phyloP scores from a whole-genome alignment of 2,329 filamentous ascomycete genomes.

The Chaetomium olivaceum region DNA sequence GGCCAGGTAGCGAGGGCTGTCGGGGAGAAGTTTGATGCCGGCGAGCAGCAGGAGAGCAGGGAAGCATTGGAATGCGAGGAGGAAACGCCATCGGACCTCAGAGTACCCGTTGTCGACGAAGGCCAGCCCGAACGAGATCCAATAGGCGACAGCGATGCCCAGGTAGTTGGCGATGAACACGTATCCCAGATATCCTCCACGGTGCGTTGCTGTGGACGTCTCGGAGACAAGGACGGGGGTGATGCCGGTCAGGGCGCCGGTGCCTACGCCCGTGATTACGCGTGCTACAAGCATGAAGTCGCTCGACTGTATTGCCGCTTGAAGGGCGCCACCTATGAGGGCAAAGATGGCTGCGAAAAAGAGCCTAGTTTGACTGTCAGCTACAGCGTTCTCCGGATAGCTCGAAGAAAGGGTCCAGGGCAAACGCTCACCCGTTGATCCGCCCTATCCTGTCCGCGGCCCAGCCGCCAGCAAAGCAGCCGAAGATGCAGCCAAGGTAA shows the following conservation, averaged over 20 bases:
- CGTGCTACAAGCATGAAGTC: slow-evolving; percentile 52
- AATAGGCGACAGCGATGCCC: slow-evolving; percentile 48
- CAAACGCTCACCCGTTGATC: slow-evolving; percentile 40
- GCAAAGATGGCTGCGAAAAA: slow-evolving; percentile 50
- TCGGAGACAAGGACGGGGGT: slow-evolving; percentile 52
- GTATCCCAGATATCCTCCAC: slow-evolving; percentile 49
- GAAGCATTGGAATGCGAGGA: slow-evolving; percentile 44
- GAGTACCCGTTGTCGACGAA: slow-evolving; percentile 34
- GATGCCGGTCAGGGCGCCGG: slow-evolving; percentile 52
- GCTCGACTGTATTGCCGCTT: slow-evolving; percentile 46
- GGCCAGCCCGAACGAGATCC: slow-evolving; percentile 42
- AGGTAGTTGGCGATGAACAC: slow-evolving; percentile 56
- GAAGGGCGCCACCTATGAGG: slow-evolving; percentile 51
- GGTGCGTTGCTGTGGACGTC: slow-evolving; percentile 47
- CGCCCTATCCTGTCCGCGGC: slow-evolving; percentile 56
- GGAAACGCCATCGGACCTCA: slow-evolving; percentile 41
- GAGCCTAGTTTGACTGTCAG: slow-evolving; percentile 38
- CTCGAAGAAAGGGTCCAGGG: not conserved
- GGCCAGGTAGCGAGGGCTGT: slow-evolving; percentile 44
- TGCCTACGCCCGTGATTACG: slow-evolving; percentile 54
- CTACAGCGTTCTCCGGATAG: too few species aligned
- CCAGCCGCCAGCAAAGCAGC: slow-evolving; percentile 52
- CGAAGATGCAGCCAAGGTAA: slow-evolving; percentile 53
- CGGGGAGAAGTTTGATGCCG: slow-evolving; percentile 46
- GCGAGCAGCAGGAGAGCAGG: slow-evolving; percentile 44